Conservation (phyloP, 495 filamentous ascomycete species). For the Podospora australis region DNA sequence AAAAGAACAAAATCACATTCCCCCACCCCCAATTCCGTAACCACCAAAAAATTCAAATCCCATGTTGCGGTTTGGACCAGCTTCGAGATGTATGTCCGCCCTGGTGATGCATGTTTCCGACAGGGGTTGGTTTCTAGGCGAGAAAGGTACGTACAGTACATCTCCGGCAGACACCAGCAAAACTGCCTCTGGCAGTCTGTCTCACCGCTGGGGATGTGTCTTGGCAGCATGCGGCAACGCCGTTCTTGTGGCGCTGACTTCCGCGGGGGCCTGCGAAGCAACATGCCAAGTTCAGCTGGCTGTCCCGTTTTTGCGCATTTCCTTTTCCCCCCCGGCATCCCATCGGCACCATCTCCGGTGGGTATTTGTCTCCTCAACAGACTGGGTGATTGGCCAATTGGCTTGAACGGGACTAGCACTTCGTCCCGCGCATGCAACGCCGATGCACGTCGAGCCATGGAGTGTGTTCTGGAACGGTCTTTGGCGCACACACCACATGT, state of each 20-base stretch:
- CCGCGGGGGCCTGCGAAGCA: neutral
- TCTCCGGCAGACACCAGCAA: neutral
- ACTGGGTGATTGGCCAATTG: no score
- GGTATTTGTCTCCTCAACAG: neutral
- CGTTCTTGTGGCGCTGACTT: neutral
- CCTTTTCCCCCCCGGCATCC: neutral
- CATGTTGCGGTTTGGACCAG: no score
- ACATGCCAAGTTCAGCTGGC: slow-evolving; percentile 4
- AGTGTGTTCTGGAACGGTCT: slow-evolving; percentile 1
- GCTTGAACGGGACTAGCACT: no score
- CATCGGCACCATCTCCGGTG: neutral
- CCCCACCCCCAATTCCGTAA: neutral
- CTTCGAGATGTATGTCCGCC: no score
- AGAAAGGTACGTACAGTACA: neutral
- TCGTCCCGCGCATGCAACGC: no score
- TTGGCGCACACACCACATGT: neutral
- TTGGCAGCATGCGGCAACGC: slow-evolving; percentile 3
- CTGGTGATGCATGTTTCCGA: no score
- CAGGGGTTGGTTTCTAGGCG: neutral
- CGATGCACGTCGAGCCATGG: neutral
- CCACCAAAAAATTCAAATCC: no score
- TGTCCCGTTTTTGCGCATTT: neutral
- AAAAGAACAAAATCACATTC: no score
- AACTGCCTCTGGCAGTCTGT: no score
- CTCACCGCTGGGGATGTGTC: no score